Evolutionary conservation across 2,329 filamentous ascomycete species (phyloP).

Genomic region (Xylariales sp.): DNA sequence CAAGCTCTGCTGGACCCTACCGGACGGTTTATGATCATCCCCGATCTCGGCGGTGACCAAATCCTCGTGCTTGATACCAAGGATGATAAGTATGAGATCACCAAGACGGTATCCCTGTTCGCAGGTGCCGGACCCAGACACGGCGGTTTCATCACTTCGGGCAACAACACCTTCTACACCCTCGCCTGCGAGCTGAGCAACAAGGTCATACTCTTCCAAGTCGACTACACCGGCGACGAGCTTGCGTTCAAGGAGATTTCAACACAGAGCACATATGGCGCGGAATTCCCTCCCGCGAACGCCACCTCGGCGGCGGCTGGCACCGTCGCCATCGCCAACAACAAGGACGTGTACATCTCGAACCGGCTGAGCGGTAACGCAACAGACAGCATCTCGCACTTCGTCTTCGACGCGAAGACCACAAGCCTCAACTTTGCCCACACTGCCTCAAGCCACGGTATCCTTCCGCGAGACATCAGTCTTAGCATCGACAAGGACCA

Average conservation of each 20-base stretch:
- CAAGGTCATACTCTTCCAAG: constrained; percentile 56
- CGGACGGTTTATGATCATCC: constrained; percentile 61
- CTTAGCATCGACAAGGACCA: constrained; percentile 50
- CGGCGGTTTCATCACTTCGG: constrained; percentile 58
- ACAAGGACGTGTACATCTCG: constrained; percentile 61
- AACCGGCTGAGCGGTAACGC: constrained; percentile 61
- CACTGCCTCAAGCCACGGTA: constrained; percentile 43
- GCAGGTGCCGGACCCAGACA: constrained; percentile 62
- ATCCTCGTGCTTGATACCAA: constrained; percentile 59
- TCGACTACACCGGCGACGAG: constrained; percentile 53
- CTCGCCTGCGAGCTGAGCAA: constrained; percentile 61
- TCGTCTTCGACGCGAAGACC: constrained; percentile 48
- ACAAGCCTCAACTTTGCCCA: constrained; percentile 38
- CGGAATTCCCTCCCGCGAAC: constrained; percentile 51
- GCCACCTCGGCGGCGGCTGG: constrained; percentile 56
- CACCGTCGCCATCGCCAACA: constrained; percentile 56
- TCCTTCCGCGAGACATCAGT: constrained; percentile 61
- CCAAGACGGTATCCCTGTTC: constrained; percentile 51
- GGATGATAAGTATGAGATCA: constrained; percentile 55
- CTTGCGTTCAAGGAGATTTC: constrained; percentile 54
- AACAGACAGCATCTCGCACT: constrained; percentile 62
- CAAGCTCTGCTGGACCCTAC: constrained; percentile 61
- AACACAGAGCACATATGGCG: constrained; percentile 56
- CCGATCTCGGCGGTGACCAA: constrained; percentile 63
- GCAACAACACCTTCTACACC: constrained; percentile 57